Conservation (phyloP, 108 stramenopile species). For the Nitzschia inconspicua region DNA sequence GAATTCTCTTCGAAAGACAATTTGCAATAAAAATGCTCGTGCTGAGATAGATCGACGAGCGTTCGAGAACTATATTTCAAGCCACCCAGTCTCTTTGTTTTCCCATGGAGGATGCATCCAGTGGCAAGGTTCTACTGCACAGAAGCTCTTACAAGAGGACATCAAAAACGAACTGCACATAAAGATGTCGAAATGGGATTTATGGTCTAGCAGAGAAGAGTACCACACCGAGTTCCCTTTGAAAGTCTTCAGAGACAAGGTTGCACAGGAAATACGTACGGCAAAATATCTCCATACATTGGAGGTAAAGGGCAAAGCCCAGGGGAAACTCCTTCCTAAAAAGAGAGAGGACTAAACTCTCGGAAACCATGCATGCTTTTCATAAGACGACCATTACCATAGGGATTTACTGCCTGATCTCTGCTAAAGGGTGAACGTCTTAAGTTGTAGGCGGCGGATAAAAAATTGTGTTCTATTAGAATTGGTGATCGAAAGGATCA, state of each 20-base stretch:
- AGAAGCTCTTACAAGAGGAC: not conserved
- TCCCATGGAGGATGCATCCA: conserved; percentile 5
- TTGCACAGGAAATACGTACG: conserved; percentile 8
- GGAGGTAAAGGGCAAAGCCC: conserved; percentile 9
- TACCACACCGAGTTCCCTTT: conserved; percentile 8
- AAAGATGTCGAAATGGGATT: not conserved
- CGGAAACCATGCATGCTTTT: too few relatives aligned
- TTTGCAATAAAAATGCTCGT: not conserved
- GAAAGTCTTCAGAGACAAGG: conserved; percentile 10
- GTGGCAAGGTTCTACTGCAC: conserved; percentile 17
- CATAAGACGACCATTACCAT: too few relatives aligned
- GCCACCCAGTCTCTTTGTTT: conserved; percentile 1
- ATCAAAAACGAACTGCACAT: conserved; percentile 3
- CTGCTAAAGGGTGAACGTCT: too few relatives aligned
- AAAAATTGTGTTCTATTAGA: too few relatives aligned
- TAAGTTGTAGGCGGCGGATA: too few relatives aligned
- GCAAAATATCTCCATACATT: conserved; percentile 11
- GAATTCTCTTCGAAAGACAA: not conserved
- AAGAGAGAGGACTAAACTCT: too few relatives aligned
- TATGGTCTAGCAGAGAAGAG: not conserved
- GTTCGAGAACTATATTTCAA: conserved; percentile 3
- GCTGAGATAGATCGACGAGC: conserved; percentile 1
- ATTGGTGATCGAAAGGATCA: too few relatives aligned
- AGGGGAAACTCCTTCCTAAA: too few relatives aligned
- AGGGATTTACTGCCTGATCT: too few relatives aligned